phyloP scores from a whole-genome alignment of 345 rosid species.

The Lepidium aucheri region DNA sequence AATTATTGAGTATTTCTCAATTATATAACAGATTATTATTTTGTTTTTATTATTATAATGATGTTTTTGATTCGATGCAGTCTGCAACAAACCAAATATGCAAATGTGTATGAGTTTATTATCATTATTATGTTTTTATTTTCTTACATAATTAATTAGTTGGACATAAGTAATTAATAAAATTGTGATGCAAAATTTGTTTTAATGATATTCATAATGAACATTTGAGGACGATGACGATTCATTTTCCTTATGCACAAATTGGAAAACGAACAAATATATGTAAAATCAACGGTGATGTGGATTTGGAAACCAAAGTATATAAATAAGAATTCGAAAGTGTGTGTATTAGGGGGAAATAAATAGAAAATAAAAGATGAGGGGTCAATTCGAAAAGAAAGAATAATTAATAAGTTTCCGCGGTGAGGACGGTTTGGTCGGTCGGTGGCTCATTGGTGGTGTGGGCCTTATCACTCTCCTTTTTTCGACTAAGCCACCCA shows the following conservation, averaged over 20 bases:
- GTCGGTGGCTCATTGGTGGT: constrained; percentile 34
- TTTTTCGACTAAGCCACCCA: constrained; percentile 30
- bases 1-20: not conserved
- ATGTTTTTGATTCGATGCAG: not conserved
- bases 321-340: not conserved
- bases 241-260: not conserved
- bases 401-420: not conserved
- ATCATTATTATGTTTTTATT: not conserved
- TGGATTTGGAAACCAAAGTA: not conserved
- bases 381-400: constrained; percentile 24
- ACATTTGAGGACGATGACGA: not conserved
- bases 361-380: constrained; percentile 9
- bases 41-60: too few species aligned
- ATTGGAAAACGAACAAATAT: not conserved
- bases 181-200: not conserved
- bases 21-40: too few species aligned
- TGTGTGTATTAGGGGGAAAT: not conserved
- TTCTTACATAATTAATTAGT: not conserved
- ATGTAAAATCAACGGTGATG: not conserved
- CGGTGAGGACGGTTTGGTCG: constrained; percentile 73
- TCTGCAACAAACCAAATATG: not conserved
- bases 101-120: not conserved
- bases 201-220: not conserved
- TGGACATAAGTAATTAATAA: not conserved
- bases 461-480: constrained; percentile 34